Conservation (phyloP, 2,329 filamentous ascomycete genomes). For the Biscogniauxia marginata region DNA sequence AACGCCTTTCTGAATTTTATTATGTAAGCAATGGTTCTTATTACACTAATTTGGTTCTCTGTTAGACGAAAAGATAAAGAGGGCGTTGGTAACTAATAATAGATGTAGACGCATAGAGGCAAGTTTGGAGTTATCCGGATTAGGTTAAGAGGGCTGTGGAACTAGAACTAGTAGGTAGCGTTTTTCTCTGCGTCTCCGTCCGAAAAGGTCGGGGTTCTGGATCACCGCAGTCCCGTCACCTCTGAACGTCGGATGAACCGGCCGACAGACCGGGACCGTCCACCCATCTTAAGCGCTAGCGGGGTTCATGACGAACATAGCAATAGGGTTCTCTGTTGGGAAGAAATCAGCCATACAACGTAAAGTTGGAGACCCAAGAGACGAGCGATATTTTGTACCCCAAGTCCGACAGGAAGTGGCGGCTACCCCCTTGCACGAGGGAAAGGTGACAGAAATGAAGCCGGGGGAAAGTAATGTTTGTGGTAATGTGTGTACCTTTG, state of each 20-base stretch:
- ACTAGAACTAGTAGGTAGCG: too few species aligned
- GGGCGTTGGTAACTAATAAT: too few species aligned
- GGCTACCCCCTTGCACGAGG: too few species aligned
- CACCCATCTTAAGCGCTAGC: not conserved
- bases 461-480: not conserved
- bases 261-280: not conserved
- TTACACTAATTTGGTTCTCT: too few species aligned
- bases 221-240: not conserved
- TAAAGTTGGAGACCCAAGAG: not conserved
- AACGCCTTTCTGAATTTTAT: too few species aligned
- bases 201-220: not conserved
- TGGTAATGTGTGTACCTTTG: not conserved
- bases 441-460: not conserved
- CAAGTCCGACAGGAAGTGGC: not conserved
- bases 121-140: not conserved
- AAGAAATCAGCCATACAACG: not conserved
- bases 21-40: too few species aligned
- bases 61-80: too few species aligned
- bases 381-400: not conserved
- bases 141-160: not conserved
- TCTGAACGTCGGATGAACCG: not conserved
- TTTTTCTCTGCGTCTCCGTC: not conserved
- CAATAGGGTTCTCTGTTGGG: not conserved
- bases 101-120: too few species aligned
- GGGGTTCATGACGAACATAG: not conserved